Evolutionary conservation across 2,329 filamentous ascomycete species (phyloP).

Genomic region (Neofusicoccum parvum): DNA sequence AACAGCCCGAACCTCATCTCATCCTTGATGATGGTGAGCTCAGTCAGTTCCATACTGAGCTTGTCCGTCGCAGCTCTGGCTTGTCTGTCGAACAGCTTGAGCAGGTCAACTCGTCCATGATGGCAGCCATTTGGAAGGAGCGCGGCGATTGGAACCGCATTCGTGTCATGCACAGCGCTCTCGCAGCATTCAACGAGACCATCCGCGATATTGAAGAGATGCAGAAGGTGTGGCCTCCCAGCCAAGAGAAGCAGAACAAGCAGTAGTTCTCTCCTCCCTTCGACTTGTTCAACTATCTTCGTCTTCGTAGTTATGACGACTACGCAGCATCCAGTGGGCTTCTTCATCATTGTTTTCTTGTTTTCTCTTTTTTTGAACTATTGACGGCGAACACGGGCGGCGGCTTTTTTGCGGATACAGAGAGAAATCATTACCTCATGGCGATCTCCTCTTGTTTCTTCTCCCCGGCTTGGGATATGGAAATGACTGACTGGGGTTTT

Average conservation of each 20-base stretch:
- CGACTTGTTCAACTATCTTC: background rate
- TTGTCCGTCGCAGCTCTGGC: slow-evolving; percentile 70
- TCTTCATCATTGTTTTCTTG: too few species aligned
- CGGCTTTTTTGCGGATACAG: too few species aligned
- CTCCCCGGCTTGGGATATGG: too few species aligned
- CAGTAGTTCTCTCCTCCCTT: background rate
- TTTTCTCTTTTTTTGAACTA: too few species aligned
- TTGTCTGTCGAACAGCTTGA: slow-evolving; percentile 92
- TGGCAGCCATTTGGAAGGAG: slow-evolving; percentile 84
- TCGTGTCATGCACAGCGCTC: slow-evolving; percentile 66
- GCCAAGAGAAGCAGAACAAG: slow-evolving; percentile 35
- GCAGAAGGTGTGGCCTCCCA: slow-evolving; percentile 46
- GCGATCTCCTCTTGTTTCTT: too few species aligned
- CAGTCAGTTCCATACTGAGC: slow-evolving; percentile 59
- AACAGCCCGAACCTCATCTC: slow-evolving; percentile 32
- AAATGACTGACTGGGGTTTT: too few species aligned
- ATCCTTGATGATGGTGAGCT: slow-evolving; percentile 57
- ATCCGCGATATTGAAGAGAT: slow-evolving; percentile 67
- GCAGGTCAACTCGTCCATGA: slow-evolving; percentile 86
- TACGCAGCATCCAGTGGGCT: too few species aligned
- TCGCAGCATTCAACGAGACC: slow-evolving; percentile 73
- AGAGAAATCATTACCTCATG: too few species aligned
- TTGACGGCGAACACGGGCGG: too few species aligned
- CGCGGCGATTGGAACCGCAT: slow-evolving; percentile 83
- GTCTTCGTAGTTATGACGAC: background rate